Base-by-base conservation (phyloP, 2,329 filamentous ascomycete genomes). In the Colletotrichum noveboracense region DNA sequence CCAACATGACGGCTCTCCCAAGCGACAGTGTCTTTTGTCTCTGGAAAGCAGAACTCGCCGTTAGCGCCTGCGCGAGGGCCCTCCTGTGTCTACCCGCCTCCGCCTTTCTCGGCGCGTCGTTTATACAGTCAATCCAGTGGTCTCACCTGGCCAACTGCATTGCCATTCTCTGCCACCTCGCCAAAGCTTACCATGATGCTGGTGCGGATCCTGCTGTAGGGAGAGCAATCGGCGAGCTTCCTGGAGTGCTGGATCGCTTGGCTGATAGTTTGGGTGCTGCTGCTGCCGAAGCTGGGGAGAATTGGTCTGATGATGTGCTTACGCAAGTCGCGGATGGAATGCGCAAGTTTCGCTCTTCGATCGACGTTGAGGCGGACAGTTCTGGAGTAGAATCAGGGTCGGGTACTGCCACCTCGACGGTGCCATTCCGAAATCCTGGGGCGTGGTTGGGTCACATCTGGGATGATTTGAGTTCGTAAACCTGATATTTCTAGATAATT, bases 401-500 rank as follows among this genome's bases (percentile, higher is more conserved):
- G 1, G 43, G 43, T 21, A 13, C n/a, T 5, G 43, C n/a, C n/a
- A 24, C 0, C 3, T 52, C 43, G 0, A 7, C 43, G 2, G 43
- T 52, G 43, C 43, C 43, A 52, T 52, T 52, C 12, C 43, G n/a
- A 0, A 52, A 52, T 13, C 43, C 43, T 21, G 43, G 43, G n/a
- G 43, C 43, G 12, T 52, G 43, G 43, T 52, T 52, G 10, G 43
- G 43, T 2, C 43, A 52, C n/a, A 52, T 52, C n/a, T 52, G 43
- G 43, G 43, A 52, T 1, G 43, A 52, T 52, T 21, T 52, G 43
- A 52, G 43, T 52, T 21, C 43, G 1, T 52, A 21, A 48, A 48
- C 6, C 12, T 21, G 0, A 0, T 21, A 3, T 7, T 12, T 21
- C 9, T n/a, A 2, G 9, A 4, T 7, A 12, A 3, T 21, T n/a